Conservation (phyloP, 768 basidiomycete species). For the Saitozyma sp. region DNA sequence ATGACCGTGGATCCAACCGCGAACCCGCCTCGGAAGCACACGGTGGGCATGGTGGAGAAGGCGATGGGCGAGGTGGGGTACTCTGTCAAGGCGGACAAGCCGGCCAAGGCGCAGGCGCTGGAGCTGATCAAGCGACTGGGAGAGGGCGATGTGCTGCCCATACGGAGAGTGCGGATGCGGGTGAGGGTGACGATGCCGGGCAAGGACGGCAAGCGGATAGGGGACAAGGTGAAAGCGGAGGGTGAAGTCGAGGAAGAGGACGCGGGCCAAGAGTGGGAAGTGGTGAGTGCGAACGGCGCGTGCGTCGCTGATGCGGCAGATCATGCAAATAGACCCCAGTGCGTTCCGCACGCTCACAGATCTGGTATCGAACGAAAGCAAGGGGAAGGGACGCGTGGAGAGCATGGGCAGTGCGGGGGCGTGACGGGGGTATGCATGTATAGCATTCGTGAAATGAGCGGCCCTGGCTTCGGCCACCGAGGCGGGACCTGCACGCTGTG, state of each 20-base stretch:
- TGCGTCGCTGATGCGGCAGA: constrained; percentile 56
- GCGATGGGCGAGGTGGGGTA: constrained; percentile 94
- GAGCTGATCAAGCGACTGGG: constrained; percentile 39
- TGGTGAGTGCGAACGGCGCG: constrained; percentile 60
- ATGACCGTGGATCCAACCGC: constrained; percentile 93
- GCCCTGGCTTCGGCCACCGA: too few species aligned
- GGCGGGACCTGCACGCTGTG: too few species aligned
- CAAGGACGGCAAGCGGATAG: constrained; percentile 67
- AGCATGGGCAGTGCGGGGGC: constrained; percentile 53
- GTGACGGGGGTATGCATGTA: background rate
- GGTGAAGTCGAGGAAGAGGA: constrained; percentile 85
- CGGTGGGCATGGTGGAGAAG: constrained; percentile 95
- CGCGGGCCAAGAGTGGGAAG: constrained; percentile 76
- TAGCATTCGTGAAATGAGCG: background rate
- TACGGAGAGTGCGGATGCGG: constrained; percentile 90
- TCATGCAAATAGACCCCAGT: constrained; percentile 87
- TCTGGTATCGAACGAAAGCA: constrained; percentile 83
- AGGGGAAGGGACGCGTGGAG: constrained; percentile 82
- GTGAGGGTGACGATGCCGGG: constrained; percentile 75
- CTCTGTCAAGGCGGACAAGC: constrained; percentile 83
- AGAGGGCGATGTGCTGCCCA: constrained; percentile 61
- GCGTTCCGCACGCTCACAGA: constrained; percentile 88
- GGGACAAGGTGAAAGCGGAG: constrained; percentile 68
- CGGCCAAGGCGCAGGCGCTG: constrained; percentile 78
- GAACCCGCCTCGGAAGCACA: constrained; percentile 69